Percentiles rank a stretch among this genome's conserved stretches.
Evolutionary conservation across 768 basidiomycete species (phyloP).

Genomic region (Boletus subparvulus): DNA sequence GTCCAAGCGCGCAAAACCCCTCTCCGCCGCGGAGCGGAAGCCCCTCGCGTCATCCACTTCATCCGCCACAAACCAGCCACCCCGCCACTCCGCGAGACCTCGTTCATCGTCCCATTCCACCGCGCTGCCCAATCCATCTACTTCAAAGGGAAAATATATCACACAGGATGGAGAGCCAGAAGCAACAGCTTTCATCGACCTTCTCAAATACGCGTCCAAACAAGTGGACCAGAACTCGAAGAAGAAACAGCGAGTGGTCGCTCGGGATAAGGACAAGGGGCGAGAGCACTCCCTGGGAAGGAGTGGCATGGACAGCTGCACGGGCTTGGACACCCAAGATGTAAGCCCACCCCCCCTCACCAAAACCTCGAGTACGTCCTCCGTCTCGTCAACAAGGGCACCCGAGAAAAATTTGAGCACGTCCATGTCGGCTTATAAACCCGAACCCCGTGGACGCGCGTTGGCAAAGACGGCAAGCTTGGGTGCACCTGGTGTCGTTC

Average conservation of each 20-base stretch:
- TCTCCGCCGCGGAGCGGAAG: conserved; percentile 8
- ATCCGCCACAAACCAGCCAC: conserved; percentile 10
- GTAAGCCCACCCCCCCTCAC: conserved; percentile 5
- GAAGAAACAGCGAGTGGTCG: conserved; percentile 25
- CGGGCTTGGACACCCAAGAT: not conserved
- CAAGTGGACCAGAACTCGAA: conserved; percentile 27
- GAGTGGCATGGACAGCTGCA: not conserved
- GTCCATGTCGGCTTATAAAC: not conserved
- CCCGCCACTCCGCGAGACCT: conserved; percentile 5
- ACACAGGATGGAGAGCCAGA: conserved; percentile 24
- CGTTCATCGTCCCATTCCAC: conserved; percentile 23
- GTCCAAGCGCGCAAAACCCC: conserved; percentile 8
- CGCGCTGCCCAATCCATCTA: not conserved
- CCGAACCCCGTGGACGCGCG: not conserved
- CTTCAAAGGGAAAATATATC: not conserved
- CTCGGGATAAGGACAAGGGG: conserved; percentile 9
- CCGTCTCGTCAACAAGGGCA: conserved; percentile 1
- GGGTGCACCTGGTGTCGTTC: not conserved
- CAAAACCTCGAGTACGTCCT: conserved; percentile 18
- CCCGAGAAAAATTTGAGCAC: not conserved
- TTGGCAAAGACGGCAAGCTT: conserved; percentile 9
- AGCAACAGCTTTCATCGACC: conserved; percentile 21
- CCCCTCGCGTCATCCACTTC: conserved; percentile 24
- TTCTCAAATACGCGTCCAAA: conserved; percentile 24
- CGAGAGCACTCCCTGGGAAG: conserved; percentile 1